Evolutionary conservation across 108 stramenopile genomes (phyloP).

Genomic region (Nannochloropsis gaditana): DNA sequence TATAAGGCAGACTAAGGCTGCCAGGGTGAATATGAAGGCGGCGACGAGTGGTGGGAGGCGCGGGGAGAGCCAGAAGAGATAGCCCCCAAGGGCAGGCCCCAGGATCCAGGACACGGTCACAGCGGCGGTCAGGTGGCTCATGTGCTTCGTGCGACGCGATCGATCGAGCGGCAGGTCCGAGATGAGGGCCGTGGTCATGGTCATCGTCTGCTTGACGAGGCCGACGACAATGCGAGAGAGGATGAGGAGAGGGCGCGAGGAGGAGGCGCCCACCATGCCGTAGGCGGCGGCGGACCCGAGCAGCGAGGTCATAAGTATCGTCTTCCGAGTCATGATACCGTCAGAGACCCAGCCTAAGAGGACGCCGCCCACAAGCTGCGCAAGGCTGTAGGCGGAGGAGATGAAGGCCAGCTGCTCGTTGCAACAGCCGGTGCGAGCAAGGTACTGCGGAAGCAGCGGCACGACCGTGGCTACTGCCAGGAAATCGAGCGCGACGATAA

Average conservation of each 20-base stretch:
- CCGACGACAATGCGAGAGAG: constrained; percentile 73
- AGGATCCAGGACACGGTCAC: constrained; percentile 37
- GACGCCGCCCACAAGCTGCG: constrained; percentile 79
- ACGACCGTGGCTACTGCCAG: constrained; percentile 74
- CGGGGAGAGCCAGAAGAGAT: constrained; percentile 34
- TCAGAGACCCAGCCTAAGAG: constrained; percentile 70
- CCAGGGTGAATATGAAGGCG: background rate
- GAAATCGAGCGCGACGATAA: constrained; percentile 63
- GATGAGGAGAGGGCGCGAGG: constrained; percentile 60
- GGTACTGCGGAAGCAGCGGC: constrained; percentile 68
- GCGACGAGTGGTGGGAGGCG: constrained; percentile 32
- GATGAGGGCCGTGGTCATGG: constrained; percentile 74
- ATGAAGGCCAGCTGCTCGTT: constrained; percentile 55
- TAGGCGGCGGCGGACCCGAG: constrained; percentile 74
- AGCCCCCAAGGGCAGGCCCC: constrained; percentile 30
- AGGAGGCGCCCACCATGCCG: constrained; percentile 60
- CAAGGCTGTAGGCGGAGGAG: constrained; percentile 67
- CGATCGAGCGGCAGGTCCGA: constrained; percentile 43
- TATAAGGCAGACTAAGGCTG: background rate
- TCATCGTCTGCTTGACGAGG: constrained; percentile 87
- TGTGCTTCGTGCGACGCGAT: constrained; percentile 24
- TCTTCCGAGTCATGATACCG: constrained; percentile 56
- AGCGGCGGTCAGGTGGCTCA: constrained; percentile 37
- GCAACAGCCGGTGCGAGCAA: constrained; percentile 31
- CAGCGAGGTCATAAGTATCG: constrained; percentile 70